Evolutionary conservation across 495 filamentous ascomycete genomes (phyloP), one percentile per base, ranked within the genome.

Genomic region (Trichoderma parareesei): DNA sequence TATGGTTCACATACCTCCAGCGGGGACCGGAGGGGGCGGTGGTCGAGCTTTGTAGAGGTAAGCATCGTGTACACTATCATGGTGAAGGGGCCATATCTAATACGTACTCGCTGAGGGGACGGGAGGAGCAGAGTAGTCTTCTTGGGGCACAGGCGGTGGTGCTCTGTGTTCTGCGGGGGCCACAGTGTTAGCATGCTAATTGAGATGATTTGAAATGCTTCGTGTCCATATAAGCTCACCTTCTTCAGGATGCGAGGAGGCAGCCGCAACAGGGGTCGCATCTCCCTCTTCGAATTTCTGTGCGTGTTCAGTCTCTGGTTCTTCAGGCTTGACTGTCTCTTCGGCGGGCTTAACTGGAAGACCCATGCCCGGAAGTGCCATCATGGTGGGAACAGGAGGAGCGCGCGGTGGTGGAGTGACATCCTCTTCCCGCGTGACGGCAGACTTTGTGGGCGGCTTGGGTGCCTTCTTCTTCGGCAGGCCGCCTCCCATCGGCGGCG

Each of bases 331-430:
- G 5, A 38, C 61, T n/a, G 61, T 79, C 16, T 67, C 69, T 61
- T 79, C 75, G n/a, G 53, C 53, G 7, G 77, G 73, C 64, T 75
- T 77, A 65, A 74, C 77, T 60, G 73, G 71, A 20, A 78, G 68
- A 48, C 82, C 83, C 84, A 95, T 85, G 18, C 90, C 89, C 35
- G 89, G 89, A 67, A 93, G 75, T 27, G 87, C 84, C 78, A 93
- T 87, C 76, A 91, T 85, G 33, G 69, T 70, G 18, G 89, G 88
- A 35, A 94, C 81, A n/a, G 90, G 89, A 65, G 88, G 85, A 48
- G 85, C 87, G 49, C 73, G 69, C 59, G 79, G 71, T 43, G 79
- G 74, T 14, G 82, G 75, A 35, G 77, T 73, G 14, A 78, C 74
- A 6, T 69, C 66, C 37, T 76, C 73, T 55, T 81, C 81, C 9